A percentile compares a stretch with the other conserved stretches of the same genome.
Evolutionary conservation across 2,329 filamentous ascomycete species (phyloP).

Genomic region (Fusarium veterinarium): DNA sequence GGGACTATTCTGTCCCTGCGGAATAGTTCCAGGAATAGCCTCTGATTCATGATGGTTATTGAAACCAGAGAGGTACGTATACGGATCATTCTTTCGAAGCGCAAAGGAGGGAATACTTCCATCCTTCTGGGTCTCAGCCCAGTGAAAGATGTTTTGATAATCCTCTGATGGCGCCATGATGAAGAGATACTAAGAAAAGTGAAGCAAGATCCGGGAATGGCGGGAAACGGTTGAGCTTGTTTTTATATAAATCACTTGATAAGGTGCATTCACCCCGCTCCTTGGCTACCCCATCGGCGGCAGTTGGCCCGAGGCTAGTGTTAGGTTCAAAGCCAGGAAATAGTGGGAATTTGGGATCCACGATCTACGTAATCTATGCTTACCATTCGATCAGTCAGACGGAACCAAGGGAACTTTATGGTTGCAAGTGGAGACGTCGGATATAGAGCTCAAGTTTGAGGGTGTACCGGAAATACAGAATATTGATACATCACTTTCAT

Average conservation of each 20-base stretch:
- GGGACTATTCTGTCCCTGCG: conserved; percentile 58
- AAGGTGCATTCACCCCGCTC: not conserved
- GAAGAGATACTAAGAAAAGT: not conserved
- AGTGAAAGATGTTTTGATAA: conserved; percentile 65
- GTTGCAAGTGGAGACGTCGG: conserved; percentile 1
- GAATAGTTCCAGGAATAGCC: conserved; percentile 59
- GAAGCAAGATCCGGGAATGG: not conserved
- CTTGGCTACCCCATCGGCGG: not conserved
- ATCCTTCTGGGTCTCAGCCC: conserved; percentile 71
- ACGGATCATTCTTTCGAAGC: conserved; percentile 54
- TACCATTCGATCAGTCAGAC: conserved; percentile 29
- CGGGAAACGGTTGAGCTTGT: not conserved
- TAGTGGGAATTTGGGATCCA: not conserved
- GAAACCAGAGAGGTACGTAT: conserved; percentile 67
- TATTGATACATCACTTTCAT: not conserved
- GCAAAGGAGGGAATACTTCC: conserved; percentile 65
- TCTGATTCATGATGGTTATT: conserved; percentile 60
- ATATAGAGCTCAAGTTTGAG: not conserved
- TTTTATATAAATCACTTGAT: not conserved
- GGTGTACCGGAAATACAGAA: not conserved
- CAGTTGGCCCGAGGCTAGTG: not conserved
- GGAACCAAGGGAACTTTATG: not conserved
- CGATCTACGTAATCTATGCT: conserved; percentile 8
- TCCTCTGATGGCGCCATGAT: conserved; percentile 43
- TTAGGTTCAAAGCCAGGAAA: not conserved